Conservation (phyloP, 1,139 yeast genomes). For the Torulaspora globosa region DNA sequence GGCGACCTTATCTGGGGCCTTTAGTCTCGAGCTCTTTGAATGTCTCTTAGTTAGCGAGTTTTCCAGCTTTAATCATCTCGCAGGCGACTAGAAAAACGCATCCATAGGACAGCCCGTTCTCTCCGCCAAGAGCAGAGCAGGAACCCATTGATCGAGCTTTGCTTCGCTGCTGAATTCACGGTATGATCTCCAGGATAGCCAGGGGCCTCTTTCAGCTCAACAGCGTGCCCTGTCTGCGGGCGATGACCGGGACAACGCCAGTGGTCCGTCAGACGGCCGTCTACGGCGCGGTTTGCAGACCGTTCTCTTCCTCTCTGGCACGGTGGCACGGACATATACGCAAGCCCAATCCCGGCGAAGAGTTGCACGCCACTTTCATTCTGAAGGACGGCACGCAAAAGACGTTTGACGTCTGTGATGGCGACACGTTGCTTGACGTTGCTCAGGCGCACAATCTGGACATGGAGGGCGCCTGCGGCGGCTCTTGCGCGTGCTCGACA, state of each 20-base stretch:
- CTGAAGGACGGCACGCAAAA: conserved; percentile 86
- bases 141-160: neutral
- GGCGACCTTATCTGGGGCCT: neutral
- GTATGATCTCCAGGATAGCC: conserved; percentile 2
- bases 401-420: conserved; percentile 82
- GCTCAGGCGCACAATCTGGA: conserved; percentile 92
- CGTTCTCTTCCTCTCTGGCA: conserved; percentile 6
- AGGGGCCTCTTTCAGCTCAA: conserved; percentile 1
- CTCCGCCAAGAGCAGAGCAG: neutral
- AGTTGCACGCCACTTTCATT: conserved; percentile 76
- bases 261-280: neutral
- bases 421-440: conserved; percentile 85
- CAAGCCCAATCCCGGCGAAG: conserved; percentile 92
- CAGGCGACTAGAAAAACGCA: neutral
- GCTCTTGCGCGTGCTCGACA: conserved; percentile 97
- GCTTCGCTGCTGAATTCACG: neutral
- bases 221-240: neutral
- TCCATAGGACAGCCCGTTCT: neutral
- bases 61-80: neutral
- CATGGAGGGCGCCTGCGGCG: conserved; percentile 99
- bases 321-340: conserved; percentile 74
- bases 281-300: neutral
- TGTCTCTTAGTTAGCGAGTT: neutral
- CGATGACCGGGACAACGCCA: neutral
- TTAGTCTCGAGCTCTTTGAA: neutral